Base-by-base conservation (phyloP, 176 grass and related monocot species). In the Carex parvula region DNA sequence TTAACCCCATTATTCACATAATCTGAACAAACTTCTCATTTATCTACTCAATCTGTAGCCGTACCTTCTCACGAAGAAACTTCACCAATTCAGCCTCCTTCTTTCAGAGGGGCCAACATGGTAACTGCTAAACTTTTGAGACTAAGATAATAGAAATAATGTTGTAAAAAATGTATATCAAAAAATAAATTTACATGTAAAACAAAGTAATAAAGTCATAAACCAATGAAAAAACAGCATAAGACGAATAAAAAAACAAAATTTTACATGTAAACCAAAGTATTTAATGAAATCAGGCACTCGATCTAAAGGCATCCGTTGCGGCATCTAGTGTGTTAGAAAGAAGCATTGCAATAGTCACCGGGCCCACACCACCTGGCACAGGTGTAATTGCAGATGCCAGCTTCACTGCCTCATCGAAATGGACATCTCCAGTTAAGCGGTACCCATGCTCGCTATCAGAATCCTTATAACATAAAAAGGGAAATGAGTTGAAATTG, bases 281-380 rank as follows among this genome's bases (percentile, higher is more conserved):
- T 55, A 54, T 16, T 76, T 76, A 82, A 52, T 52, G 46, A 26
- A 66, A 81, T 85, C 82, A 72, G 42, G 82, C 83, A 58, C 60
- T 82, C 54, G 87, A 80, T 48, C 87, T 87, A 81, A 87, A 90
- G 9, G 83, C 65, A 20, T 68, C 85, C 92, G 86, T 94, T 15
- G 95, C 95, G 0, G 92, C 87, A 75, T 98, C 91, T 68, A 98
- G 84, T 32, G 95, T 94, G 70, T 93, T 98, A 57, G 82, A 87
- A 90, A 98, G 92, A 84, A 98, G 91, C 95, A 94, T 93, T 14
- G 90, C 90, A 22, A 98, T 87, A 0, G 95, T 98, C 60, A 98
- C 91, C 3, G 95, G 95, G 6, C 95, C 95, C 32, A 98, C 92
- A 55, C 92, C 95, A 16, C 95, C 95, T 79, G 95, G 95, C 87